Base-by-base conservation (phyloP, 116 monocot genomes). In the Phalaenopsis hybrid region DNA sequence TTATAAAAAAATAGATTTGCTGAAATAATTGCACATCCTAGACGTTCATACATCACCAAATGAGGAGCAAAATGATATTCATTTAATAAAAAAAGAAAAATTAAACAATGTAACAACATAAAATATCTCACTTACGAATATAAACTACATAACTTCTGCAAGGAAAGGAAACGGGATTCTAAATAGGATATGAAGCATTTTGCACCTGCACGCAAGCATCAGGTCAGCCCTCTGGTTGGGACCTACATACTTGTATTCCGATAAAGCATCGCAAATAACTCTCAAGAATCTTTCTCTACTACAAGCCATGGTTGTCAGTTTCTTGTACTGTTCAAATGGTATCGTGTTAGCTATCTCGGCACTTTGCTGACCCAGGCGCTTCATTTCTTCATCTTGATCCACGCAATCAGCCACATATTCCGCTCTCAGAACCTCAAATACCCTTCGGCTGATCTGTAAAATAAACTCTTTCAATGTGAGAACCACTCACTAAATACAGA, bases 211-310 rank as follows among this genome's bases (percentile, higher is more conserved):
- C 51, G 90, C 87, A 8, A 90, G 81, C 79, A 90, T 58, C 72
- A 90, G 63, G 58, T 90, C 90, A 79, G 87, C 85, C 83, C 85
- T 87, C 74, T 90, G 90, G 77, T 90, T 84, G 8, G 90, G 87
- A 6, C 85, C 85, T n/a, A 90, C 87, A 73, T 90, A 90, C 70
- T 90, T 90, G 34, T 90, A 90, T 18, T 70, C 46, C 5, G 90
- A 84, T 46, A 90, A 79, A 63, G 87, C 85, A 82, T 77, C 83
- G 69, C 90, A 90, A 28, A 83, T 83, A 3, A 87, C 79, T 21
- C 28, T 79, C 25, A 87, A 79, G 44, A 90, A 90, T 46, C 55
- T 44, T 57, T 85, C 87, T 45, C 90, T 83, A 9, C 81, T 78
- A 75, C 87, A 57, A 77, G 85, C 63, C 57, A 80, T 81, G 20